Evolutionary conservation across 2,329 filamentous ascomycete genomes (phyloP).

Genomic region (Annulohypoxylon truncatum): DNA sequence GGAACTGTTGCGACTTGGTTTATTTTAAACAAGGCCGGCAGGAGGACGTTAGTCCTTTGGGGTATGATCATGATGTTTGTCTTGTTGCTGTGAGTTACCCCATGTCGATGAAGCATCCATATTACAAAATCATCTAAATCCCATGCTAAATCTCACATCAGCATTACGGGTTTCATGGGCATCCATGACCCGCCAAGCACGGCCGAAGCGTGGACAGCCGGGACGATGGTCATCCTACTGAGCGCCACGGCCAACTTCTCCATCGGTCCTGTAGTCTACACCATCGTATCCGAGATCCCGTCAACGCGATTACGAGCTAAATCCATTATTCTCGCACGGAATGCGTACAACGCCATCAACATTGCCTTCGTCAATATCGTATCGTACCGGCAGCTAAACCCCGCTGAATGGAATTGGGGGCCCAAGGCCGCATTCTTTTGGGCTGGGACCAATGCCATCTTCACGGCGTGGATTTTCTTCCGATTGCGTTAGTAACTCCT

Average conservation of each 20-base stretch:
- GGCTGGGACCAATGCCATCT: conserved; percentile 54
- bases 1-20: conserved; percentile 58
- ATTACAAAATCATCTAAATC: background rate
- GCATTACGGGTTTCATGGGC: conserved; percentile 50
- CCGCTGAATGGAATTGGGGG: conserved; percentile 53
- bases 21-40: conserved; percentile 53
- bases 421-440: conserved; percentile 55
- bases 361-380: conserved; percentile 55
- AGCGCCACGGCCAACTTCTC: conserved; percentile 59
- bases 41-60: conserved; percentile 54
- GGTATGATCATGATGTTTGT: conserved; percentile 56
- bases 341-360: conserved; percentile 57
- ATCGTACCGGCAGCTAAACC: conserved; percentile 53
- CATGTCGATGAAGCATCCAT: conserved; percentile 11
- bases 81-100: conserved; percentile 53
- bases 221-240: conserved; percentile 57
- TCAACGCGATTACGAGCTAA: conserved; percentile 59
- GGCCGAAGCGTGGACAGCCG: conserved; percentile 57
- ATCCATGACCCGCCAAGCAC: conserved; percentile 52
- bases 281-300: conserved; percentile 60
- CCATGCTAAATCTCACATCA: conserved; percentile 6
- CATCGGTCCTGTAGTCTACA: conserved; percentile 60
- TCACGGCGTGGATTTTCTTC: conserved; percentile 58
- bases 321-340: conserved; percentile 59
- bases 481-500: conserved; percentile 55